Percentiles rank a stretch among this genome's conserved stretches.
These are phyloP conservation scores for Apiospora aurea DNA, from an alignment of 2,329 filamentous ascomycete species.

Conservation along the genomic window DNA sequence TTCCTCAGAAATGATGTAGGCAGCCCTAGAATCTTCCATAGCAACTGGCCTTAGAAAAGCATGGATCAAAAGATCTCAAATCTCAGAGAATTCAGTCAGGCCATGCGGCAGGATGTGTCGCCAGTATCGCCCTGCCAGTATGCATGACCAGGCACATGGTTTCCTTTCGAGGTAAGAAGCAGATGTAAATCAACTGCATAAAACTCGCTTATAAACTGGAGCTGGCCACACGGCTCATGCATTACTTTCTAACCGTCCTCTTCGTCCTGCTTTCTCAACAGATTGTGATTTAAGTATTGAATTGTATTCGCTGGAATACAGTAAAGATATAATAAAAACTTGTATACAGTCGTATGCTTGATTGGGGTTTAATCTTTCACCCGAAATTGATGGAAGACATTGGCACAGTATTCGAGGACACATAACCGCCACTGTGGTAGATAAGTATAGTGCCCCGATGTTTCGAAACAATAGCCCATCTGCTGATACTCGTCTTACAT, in stretches of 20 bases:
- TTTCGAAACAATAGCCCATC: not conserved
- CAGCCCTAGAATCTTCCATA: not conserved
- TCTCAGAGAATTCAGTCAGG: not conserved
- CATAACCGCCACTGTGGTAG: not conserved
- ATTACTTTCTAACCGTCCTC: too few species aligned
- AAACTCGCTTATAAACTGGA: not conserved
- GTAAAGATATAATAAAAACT: not conserved
- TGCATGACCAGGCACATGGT: not conserved
- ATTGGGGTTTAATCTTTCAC: not conserved
- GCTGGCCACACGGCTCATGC: not conserved
- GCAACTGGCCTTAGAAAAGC: not conserved
- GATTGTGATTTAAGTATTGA: not conserved
- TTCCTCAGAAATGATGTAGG: not conserved
- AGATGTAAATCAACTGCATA: not conserved
- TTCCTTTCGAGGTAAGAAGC: not conserved
- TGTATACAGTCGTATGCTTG: not conserved
- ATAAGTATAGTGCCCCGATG: too few species aligned
- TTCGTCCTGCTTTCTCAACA: not conserved
- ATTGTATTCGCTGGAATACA: not conserved
- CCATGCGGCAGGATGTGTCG: not conserved
- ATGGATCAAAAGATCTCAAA: not conserved
- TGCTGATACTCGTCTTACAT: conserved; percentile 55
- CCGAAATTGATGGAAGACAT: not conserved
- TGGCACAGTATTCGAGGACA: not conserved
- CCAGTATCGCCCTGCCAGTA: not conserved